A percentile compares a stretch with the other conserved stretches of the same genome.
phyloP scores from a whole-genome alignment of 768 basidiomycete genomes.

The Leccinum imitatum region DNA sequence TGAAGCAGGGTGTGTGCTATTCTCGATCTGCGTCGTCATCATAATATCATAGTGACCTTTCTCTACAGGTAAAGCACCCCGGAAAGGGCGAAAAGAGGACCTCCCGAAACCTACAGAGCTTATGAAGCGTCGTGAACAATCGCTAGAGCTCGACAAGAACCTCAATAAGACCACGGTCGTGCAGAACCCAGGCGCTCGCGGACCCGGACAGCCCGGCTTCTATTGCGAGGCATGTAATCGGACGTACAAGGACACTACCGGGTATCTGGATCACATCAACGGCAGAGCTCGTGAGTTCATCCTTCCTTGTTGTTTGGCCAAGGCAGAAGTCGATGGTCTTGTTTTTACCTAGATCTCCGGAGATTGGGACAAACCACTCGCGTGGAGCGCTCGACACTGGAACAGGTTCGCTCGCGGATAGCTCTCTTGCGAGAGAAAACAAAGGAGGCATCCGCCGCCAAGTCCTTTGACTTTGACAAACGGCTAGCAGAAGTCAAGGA shows the following conservation, averaged over 20 bases:
- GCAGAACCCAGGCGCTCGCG: slow-evolving; percentile 74
- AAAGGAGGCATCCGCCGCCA: slow-evolving; percentile 75
- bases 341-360: slow-evolving; percentile 67
- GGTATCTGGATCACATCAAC: slow-evolving; percentile 95
- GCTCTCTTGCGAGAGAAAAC: slow-evolving; percentile 85
- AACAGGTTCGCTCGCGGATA: slow-evolving; percentile 91
- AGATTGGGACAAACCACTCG: slow-evolving; percentile 95
- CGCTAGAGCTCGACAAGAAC: slow-evolving; percentile 93
- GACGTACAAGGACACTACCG: slow-evolving; percentile 91
- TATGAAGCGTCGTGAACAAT: slow-evolving; percentile 82
- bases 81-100: slow-evolving; percentile 63
- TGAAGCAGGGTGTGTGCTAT: slow-evolving; percentile 68
- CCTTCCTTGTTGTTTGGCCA: not conserved
- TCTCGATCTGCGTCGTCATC: not conserved
- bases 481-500: slow-evolving; percentile 81
- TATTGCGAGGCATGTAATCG: slow-evolving; percentile 89
- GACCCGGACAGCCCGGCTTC: slow-evolving; percentile 91
- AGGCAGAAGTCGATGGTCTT: not conserved
- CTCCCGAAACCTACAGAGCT: slow-evolving; percentile 92
- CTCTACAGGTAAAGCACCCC: slow-evolving; percentile 76
- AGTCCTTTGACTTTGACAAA: slow-evolving; percentile 93
- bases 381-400: slow-evolving; percentile 84
- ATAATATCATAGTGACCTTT: not conserved
- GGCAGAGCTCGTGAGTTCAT: slow-evolving; percentile 78
- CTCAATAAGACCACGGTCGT: slow-evolving; percentile 95